Base-by-base conservation (phyloP, 1,139 yeast genomes). In the Hyphopichia wangnamkhiaoensis region DNA sequence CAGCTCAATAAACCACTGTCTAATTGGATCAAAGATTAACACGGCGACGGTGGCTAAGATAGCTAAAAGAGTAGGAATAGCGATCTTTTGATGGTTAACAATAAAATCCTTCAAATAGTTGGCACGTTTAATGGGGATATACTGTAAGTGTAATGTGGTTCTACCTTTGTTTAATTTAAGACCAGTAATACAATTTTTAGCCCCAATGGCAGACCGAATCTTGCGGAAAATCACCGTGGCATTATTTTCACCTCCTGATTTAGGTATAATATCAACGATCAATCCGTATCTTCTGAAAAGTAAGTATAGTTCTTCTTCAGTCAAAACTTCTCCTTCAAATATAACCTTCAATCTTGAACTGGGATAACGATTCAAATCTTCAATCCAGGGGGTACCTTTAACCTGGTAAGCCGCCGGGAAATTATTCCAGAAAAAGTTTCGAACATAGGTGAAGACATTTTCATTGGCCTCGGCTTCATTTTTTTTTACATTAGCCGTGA, bases 381-480 rank as follows among this genome's bases (percentile, higher is more conserved):
- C 98, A 46, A 93, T 86, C 97, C 98, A 93, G 0, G 98, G 98
- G 0, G 80, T 74, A 42, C 98, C 98, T 49, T 84, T 84, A 1
- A 94, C 98, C 0, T 87, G 81, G 53, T 72, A 84, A 40, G 68
- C 85, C 54, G 45, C 64, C 59, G 62, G 81, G 73, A 54, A 59
- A 3, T 42, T 43, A 25, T 51, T 48, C 40, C 54, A 48, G 1
- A 64, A 4, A 8, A 41, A 37, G 26, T 52, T 47, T n/a, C 43
- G 24, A 1, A 52, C 28, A 24, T 40, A 39, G 8, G 65, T 40
- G 59, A 68, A 43, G 54, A 60, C 47, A 47, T 74, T 50, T 51
- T 58, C 54, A 53, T 48, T 56, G 58, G 47, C 38, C 62, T 56
- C 41, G 39, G 50, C 29, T 43, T 51, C 51, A 54, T 67, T 61